Evolutionary conservation across 495 filamentous ascomycete species (phyloP), one percentile per base, ranked within the genome.

Genomic region (Xylaria longipes): DNA sequence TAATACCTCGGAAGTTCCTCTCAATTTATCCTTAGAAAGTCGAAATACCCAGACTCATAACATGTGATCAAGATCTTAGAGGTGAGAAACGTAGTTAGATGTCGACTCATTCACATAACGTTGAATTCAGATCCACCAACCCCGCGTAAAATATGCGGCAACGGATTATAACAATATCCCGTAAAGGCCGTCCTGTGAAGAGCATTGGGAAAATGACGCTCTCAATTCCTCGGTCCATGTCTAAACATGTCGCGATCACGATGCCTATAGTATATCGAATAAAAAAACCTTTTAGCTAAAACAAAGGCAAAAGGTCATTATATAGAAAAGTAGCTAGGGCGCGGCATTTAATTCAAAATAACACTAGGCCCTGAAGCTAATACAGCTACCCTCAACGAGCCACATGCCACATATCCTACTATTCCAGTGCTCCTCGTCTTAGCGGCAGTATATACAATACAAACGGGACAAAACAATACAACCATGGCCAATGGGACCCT

Each of bases 1-100:
- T 45, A 52, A 25, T 66, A 22, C 63, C 63, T 66, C 63, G 63
- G 63, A 17, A 17, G 8, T 17, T 48, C 22, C 25, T 5, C 22
- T 27, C 27, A 35, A 60, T 60, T 37, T 39, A 20, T 39, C 12
- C 31, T 17, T 48, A 5, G 20, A 48, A 29, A 48, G 15, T 15
- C n/a, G 37, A 9, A 20, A 2, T 9, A 46, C 17, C 27, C 9
- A 35, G 25, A 2, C 7, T 31, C 6, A 8, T 48, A 15, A 43
- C 63, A 66, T 66, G 63, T 66, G 46, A 66, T 52, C 20, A 52
- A 15, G 4, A 37, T 37, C 29, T 17, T 9, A 35, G 11, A 6
- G n/a, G 14, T 37, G 31, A 11, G n/a, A 12, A 22, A 39, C 2
- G 57, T 8, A 8, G 11, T 6, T 43, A 20, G 35, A 63, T 63